Conservation (phyloP, 441 rosid species). For the Hura crepitans region DNA sequence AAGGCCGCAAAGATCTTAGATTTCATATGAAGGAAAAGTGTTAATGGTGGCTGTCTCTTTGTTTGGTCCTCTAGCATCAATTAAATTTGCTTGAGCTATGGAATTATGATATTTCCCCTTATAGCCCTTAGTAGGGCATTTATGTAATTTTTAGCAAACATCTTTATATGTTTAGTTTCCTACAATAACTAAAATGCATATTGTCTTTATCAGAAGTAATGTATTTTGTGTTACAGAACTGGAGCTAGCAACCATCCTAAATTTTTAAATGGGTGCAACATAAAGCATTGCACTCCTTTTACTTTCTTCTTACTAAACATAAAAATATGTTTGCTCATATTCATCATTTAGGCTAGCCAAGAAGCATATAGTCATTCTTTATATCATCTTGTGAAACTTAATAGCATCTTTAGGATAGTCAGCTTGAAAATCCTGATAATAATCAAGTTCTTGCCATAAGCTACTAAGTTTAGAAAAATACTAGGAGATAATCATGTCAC, state of each 20-base stretch:
- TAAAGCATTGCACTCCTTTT: not conserved
- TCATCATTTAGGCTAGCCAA: no score
- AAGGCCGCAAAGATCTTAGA: no score
- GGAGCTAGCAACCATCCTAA: not conserved
- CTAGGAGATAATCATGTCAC: no score
- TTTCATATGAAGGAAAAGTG: no score
- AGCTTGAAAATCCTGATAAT: not conserved
- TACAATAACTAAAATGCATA: not conserved
- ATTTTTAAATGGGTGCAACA: not conserved
- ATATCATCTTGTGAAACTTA: not conserved
- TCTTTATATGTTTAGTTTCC: not conserved
- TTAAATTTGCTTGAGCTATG: not conserved
- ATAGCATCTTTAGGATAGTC: not conserved
- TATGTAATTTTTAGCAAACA: not conserved
- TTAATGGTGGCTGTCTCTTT: not conserved
- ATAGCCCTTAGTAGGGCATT: not conserved
- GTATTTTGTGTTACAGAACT: not conserved
- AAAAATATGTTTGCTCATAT: not conserved
- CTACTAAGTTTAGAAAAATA: not conserved
- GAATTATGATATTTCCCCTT: not conserved
- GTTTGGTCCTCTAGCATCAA: not conserved
- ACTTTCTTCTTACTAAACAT: not conserved
- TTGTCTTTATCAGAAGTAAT: not conserved
- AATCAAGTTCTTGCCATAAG: slow-evolving; percentile 2
- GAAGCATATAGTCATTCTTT: not conserved